Conservation (phyloP, 768 basidiomycete genomes). For the Tulasnella sp. region DNA sequence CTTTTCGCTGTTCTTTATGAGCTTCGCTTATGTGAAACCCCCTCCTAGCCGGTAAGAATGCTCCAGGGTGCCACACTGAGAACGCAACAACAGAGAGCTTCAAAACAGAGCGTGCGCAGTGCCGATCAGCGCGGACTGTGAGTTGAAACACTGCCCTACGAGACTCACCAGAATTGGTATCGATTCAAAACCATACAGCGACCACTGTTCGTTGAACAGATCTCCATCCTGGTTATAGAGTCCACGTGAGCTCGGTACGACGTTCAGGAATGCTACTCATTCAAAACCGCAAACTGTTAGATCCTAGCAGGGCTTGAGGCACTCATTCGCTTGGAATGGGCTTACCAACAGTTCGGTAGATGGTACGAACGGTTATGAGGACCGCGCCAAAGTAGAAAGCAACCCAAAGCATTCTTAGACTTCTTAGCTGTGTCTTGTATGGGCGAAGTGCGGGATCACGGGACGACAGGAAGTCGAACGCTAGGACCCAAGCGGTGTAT, state of each 20-base stretch:
- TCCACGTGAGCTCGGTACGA: slow-evolving; percentile 12
- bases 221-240: slow-evolving; percentile 27
- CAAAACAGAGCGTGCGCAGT: not conserved
- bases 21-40: slow-evolving; percentile 34
- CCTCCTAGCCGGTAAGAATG: slow-evolving; percentile 32
- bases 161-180: slow-evolving; percentile 28
- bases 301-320: not conserved
- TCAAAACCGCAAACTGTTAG: not conserved
- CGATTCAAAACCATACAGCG: slow-evolving; percentile 27
- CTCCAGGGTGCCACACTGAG: slow-evolving; percentile 26
- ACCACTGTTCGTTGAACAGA: slow-evolving; percentile 34
- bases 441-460: not conserved
- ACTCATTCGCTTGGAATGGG: not conserved
- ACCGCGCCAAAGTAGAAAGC: slow-evolving; percentile 33
- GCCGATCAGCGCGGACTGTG: not conserved
- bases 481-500: slow-evolving; percentile 22
- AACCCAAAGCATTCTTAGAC: slow-evolving; percentile 28
- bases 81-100: slow-evolving; percentile 21
- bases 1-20: not conserved
- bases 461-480: slow-evolving; percentile 20
- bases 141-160: not conserved
- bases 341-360: slow-evolving; percentile 35
- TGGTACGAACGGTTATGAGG: slow-evolving; percentile 29
- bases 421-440: not conserved
- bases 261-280: slow-evolving; percentile 27